Evolutionary conservation across 1,284 basidiomycete species (phyloP).

Genomic region (Serendipita sp.): DNA sequence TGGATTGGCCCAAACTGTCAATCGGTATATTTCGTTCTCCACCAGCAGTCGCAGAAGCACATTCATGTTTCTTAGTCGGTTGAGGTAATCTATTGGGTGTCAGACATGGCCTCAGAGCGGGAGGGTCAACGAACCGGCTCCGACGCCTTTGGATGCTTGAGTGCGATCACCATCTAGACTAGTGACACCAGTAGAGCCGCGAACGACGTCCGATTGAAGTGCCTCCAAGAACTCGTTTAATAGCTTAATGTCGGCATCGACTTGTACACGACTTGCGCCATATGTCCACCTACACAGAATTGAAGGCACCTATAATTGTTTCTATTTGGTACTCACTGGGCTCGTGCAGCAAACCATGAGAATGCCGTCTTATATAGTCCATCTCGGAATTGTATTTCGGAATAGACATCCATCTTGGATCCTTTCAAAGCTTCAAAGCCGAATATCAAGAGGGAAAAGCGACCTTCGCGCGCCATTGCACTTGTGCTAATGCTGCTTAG

Average conservation of each 20-base stretch:
- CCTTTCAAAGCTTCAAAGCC: slow-evolving; percentile 87
- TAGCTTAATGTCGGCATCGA: slow-evolving; percentile 78
- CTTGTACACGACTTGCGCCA: slow-evolving; percentile 80
- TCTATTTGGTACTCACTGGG: slow-evolving; percentile 50
- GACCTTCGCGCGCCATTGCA: slow-evolving; percentile 76
- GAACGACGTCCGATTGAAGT: slow-evolving; percentile 59
- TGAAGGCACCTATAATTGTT: slow-evolving; percentile 7
- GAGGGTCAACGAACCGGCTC: slow-evolving; percentile 21
- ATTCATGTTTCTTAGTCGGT: slow-evolving; percentile 48
- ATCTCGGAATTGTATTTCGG: slow-evolving; percentile 68
- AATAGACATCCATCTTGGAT: slow-evolving; percentile 71
- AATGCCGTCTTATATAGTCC: slow-evolving; percentile 70
- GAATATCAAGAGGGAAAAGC: slow-evolving; percentile 82
- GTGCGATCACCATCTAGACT: slow-evolving; percentile 48
- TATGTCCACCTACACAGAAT: slow-evolving; percentile 66
- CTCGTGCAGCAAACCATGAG: slow-evolving; percentile 82
- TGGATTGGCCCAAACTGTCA: slow-evolving; percentile 88
- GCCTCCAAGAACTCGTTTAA: slow-evolving; percentile 72
- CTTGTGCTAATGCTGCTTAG: slow-evolving; percentile 52
- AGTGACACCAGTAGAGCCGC: slow-evolving; percentile 51
- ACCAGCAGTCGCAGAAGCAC: slow-evolving; percentile 68
- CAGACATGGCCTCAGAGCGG: slow-evolving; percentile 11
- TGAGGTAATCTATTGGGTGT: slow-evolving; percentile 36
- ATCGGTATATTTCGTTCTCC: slow-evolving; percentile 78
- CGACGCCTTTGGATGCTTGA: slow-evolving; percentile 28